These are phyloP conservation scores for Delphinella strobiligena DNA, from an alignment of 2,329 filamentous ascomycete species.

Conservation along the genomic window DNA sequence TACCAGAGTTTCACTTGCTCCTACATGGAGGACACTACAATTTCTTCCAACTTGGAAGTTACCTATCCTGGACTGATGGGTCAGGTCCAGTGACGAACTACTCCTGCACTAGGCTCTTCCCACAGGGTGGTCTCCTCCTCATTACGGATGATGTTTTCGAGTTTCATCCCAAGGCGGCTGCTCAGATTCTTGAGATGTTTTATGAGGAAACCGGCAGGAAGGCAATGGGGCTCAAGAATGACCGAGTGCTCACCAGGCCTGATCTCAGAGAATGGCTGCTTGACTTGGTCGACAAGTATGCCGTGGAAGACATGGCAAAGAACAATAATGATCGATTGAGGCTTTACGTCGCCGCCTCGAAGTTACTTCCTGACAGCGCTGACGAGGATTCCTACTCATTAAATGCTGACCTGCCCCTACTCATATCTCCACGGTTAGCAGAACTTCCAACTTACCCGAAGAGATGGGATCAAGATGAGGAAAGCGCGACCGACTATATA, in stretches of 20 bases:
- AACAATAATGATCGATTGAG: slow-evolving; percentile 11
- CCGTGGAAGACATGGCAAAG: slow-evolving; percentile 7
- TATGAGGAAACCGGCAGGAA: slow-evolving; percentile 19
- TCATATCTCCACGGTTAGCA: slow-evolving; percentile 3
- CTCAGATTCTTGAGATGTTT: slow-evolving; percentile 25
- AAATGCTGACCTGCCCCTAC: slow-evolving; percentile 1
- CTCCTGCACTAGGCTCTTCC: slow-evolving; percentile 22
- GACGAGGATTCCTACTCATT: background rate
- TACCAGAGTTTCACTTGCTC: slow-evolving; percentile 10
- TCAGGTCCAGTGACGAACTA: slow-evolving; percentile 9
- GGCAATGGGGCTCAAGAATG: slow-evolving; percentile 12
- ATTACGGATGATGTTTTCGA: slow-evolving; percentile 33
- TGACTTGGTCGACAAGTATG: slow-evolving; percentile 9
- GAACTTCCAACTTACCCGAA: slow-evolving; percentile 14
- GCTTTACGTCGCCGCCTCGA: slow-evolving; percentile 15
- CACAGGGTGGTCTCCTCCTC: slow-evolving; percentile 26
- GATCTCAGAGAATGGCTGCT: slow-evolving; percentile 17
- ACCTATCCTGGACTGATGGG: background rate
- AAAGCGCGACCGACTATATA: slow-evolving; percentile 16
- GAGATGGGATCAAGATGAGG: slow-evolving; percentile 15
- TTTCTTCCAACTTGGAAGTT: slow-evolving; percentile 8
- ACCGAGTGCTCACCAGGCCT: slow-evolving; percentile 17
- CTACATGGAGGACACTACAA: slow-evolving; percentile 5
- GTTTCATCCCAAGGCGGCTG: slow-evolving; percentile 24
- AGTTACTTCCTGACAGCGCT: slow-evolving; percentile 8